phyloP scores from a whole-genome alignment of 805 yeast genomes.

The Sugiyamaella mastotermitis region DNA sequence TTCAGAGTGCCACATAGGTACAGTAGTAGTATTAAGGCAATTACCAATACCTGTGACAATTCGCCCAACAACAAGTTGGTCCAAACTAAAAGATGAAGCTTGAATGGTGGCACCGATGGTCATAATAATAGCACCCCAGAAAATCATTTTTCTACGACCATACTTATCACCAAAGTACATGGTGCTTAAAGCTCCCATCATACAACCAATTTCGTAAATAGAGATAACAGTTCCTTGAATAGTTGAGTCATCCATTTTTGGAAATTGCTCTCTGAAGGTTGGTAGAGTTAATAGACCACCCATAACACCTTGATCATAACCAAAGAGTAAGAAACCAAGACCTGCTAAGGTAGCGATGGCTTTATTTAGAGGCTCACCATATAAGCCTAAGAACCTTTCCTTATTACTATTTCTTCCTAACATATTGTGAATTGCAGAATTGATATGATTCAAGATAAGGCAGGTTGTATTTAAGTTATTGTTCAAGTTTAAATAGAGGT shows the following conservation, averaged over 20 bases:
- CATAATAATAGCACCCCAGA: constrained; percentile 43
- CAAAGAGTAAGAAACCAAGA: constrained; percentile 43
- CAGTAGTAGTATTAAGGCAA: constrained; percentile 72
- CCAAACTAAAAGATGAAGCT: constrained; percentile 26
- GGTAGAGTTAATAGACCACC: constrained; percentile 65
- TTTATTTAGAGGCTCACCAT: constrained; percentile 15
- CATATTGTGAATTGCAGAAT: no score
- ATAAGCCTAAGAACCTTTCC: constrained; percentile 15
- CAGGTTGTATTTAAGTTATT: no score
- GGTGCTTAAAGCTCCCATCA: constrained; percentile 43
- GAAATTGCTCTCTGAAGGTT: constrained; percentile 18
- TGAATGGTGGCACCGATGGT: constrained; percentile 47
- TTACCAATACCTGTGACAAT: constrained; percentile 69
- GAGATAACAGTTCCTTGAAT: constrained; percentile 20
- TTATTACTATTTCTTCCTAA: no score
- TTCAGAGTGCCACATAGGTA: constrained; percentile 80
- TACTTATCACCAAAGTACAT: constrained; percentile 43
- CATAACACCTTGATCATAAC: constrained; percentile 75
- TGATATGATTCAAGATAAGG: no score
- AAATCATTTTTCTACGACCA: constrained; percentile 43
- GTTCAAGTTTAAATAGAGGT: no score
- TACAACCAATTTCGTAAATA: constrained; percentile 44
- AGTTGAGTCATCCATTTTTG: constrained; percentile 15
- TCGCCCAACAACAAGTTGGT: constrained; percentile 45
- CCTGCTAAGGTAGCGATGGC: constrained; percentile 20